Evolutionary conservation across 306 rosid species (phyloP).

Genomic region (Ammopiptanthus mongolicus): DNA sequence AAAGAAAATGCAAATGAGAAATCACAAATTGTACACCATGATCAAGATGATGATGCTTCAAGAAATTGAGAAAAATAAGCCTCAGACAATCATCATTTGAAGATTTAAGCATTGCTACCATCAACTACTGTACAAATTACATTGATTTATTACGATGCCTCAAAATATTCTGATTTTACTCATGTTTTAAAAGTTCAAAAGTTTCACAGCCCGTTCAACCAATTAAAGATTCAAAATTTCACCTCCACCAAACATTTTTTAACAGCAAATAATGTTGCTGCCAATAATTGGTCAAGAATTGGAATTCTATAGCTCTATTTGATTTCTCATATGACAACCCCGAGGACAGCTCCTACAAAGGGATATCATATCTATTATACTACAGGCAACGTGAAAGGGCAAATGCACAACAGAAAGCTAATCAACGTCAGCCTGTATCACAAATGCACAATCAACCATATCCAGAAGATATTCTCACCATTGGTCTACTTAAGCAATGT

Average conservation of each 20-base stretch:
- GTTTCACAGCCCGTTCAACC: background rate
- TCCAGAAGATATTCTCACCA: background rate
- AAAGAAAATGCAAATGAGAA: conserved; percentile 8
- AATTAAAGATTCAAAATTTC: background rate
- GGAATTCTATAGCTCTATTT: background rate
- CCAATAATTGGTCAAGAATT: too few relatives aligned
- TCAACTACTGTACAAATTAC: background rate
- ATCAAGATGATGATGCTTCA: conserved; percentile 1
- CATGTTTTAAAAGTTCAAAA: background rate
- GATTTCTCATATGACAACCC: background rate
- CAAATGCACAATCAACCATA: background rate
- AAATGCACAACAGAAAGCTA: conserved; percentile 17
- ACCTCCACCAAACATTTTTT: background rate
- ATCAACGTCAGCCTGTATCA: background rate
- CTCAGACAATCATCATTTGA: background rate
- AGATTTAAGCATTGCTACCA: background rate
- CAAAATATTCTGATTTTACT: background rate
- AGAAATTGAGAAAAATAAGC: background rate
- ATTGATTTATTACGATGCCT: background rate
- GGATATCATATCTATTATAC: background rate
- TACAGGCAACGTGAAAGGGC: background rate
- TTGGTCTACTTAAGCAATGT: background rate
- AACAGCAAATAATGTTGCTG: background rate
- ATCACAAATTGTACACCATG: background rate
- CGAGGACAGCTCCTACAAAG: background rate